These are phyloP conservation scores for Penicillium sp. DNA, from an alignment of 2,329 filamentous ascomycete species.

Conservation along the genomic window DNA sequence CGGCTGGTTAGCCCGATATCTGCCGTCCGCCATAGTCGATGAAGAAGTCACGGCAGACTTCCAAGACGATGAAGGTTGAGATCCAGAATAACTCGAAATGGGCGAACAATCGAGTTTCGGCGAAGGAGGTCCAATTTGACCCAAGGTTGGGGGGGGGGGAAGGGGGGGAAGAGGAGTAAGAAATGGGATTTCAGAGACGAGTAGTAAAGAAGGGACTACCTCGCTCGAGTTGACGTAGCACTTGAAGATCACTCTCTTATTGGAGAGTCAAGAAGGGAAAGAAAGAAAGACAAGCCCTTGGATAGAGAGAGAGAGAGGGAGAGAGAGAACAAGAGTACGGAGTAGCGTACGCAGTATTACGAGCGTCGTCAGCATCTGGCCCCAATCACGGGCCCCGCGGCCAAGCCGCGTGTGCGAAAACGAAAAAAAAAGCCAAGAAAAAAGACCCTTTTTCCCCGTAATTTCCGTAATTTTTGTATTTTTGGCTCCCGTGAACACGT, in stretches of 20 bases:
- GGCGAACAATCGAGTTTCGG: constrained; percentile 1
- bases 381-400: constrained; percentile 38
- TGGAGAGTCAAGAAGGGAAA: constrained; percentile 14
- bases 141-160: neutral
- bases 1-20: constrained; percentile 31
- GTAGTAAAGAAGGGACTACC: constrained; percentile 14
- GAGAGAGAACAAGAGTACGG: constrained; percentile 9
- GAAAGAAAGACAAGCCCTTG: constrained; percentile 16
- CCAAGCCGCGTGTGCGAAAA: constrained; percentile 41
- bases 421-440: constrained; percentile 28
- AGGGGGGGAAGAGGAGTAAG: constrained; percentile 1
- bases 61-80: constrained; percentile 10
- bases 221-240: constrained; percentile 13
- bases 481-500: constrained; percentile 21
- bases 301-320: constrained; percentile 15
- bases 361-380: constrained; percentile 42
- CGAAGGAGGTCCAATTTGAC: constrained; percentile 7
- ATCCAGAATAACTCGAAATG: constrained; percentile 29
- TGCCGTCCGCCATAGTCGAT: constrained; percentile 42
- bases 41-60: constrained; percentile 27
- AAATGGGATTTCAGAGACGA: constrained; percentile 14
- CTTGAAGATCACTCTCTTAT: constrained; percentile 7
- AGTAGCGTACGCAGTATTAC: constrained; percentile 23
- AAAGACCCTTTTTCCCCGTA: constrained; percentile 31
- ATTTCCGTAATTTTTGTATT: constrained; percentile 9